Base-by-base conservation (phyloP, 108 stramenopile species). In the Aurantiochytrium sp. region DNA sequence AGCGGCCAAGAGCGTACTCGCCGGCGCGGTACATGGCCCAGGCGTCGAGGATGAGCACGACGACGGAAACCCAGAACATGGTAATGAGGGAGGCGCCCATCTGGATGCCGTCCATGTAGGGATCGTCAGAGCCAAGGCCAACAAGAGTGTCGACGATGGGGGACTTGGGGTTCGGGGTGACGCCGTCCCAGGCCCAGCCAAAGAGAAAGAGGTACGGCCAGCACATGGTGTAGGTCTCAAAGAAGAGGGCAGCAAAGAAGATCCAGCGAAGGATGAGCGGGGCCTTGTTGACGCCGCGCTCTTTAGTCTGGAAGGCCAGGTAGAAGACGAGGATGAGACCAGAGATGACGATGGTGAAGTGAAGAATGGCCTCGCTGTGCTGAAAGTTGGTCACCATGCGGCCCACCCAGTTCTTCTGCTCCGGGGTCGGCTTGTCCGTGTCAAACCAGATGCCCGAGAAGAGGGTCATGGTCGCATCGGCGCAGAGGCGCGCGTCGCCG, bases 11-110 rank as follows among this genome's bases (percentile, higher is more conserved):
- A 18, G 76, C 76, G 51, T 53, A 83, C 51, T 83, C 49, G 25
- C 76, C 45, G 51, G 76, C 76, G 51, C 76, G 76, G 51, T 53
- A 83, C 76, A 83, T 83, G 49, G 76, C 76, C 76, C 76, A 83
- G 76, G 49, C 76, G 51, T 83, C 76, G 45, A 83, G 51, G 4
- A 83, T 83, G 76, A 83, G 76, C 43, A 83, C 76, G 16, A 53
- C 51, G 49, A 83, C 76, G 51, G 76, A 83, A 23, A 83, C 76
- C 76, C 76, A 83, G 51, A 83, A 83, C 76, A 83, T 83, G 76
- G 76, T 83, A 23, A 83, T 83, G 76, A 83, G 76, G 76, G 76
- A 83, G 51, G 76, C 76, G 28, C 76, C 76, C 76, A 83, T 83
- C 51, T 83, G 76, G 76, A 83, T 53, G 76, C 76, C 76, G 4